Evolutionary conservation across 139 green algal genomes (phyloP).

Genomic region (Chlamydomonas incerta): DNA sequence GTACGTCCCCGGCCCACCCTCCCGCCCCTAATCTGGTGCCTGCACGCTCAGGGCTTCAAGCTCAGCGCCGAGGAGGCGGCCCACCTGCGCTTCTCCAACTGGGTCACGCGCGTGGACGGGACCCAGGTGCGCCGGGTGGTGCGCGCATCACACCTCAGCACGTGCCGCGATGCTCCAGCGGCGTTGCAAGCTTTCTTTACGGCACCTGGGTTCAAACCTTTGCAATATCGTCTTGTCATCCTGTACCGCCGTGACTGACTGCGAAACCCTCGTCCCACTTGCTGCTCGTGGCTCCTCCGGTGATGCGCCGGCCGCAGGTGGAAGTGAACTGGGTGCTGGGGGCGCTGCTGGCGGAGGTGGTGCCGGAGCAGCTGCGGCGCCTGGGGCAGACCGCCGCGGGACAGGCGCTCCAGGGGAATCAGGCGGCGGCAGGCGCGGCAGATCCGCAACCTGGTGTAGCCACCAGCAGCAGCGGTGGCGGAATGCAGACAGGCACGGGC

Average conservation of each 20-base stretch:
- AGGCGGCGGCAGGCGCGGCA: not conserved
- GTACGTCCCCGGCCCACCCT: too few relatives aligned
- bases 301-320: constrained; percentile 4
- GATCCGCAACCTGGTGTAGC: too few relatives aligned
- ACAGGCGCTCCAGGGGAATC: too few relatives aligned
- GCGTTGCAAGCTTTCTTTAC: too few relatives aligned
- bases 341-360: constrained; percentile 36
- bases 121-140: constrained; percentile 1
- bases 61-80: constrained; percentile 11
- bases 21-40: not conserved
- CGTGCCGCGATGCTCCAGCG: too few relatives aligned
- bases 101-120: constrained; percentile 21
- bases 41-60: constrained; percentile 25
- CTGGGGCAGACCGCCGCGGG: not conserved
- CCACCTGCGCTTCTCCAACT: constrained; percentile 47
- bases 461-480: not conserved
- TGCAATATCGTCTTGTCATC: too few relatives aligned
- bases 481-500: too few relatives aligned
- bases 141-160: too few relatives aligned
- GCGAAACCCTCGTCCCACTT: too few relatives aligned
- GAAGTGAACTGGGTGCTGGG: constrained; percentile 52
- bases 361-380: not conserved
- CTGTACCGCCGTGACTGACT: too few relatives aligned
- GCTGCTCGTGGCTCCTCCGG: too few relatives aligned
- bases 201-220: too few relatives aligned